These are phyloP conservation scores for Rutidosis leptorrhynchoides DNA, from an alignment of 129 eudicot genomes.

Conservation along the genomic window DNA sequence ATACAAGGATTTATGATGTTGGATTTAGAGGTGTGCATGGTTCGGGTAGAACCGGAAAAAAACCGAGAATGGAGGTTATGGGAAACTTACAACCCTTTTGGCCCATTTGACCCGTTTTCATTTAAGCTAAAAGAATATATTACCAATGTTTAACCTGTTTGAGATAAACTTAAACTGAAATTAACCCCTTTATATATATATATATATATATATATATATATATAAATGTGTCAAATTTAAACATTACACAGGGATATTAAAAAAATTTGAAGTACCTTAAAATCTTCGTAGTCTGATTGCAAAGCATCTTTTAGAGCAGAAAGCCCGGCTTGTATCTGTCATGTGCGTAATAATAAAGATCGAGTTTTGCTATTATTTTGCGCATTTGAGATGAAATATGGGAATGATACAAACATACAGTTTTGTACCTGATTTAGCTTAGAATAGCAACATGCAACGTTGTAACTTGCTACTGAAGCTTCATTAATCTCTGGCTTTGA, in stretches of 20 bases:
- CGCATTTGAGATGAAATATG: background rate
- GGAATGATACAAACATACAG: background rate
- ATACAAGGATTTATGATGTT: background rate
- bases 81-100: background rate
- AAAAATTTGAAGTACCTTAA: too few species aligned
- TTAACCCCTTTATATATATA: background rate
- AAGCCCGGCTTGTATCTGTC: conserved; percentile 83
- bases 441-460: conserved; percentile 95
- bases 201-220: too few species aligned
- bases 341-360: conserved; percentile 18
- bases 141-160: background rate
- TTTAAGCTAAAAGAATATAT: background rate
- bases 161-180: conserved; percentile 12
- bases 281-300: conserved; percentile 84
- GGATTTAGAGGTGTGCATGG: too few species aligned
- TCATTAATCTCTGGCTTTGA: conserved; percentile 71
- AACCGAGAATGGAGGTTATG: too few species aligned
- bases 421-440: conserved; percentile 79
- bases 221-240: too few species aligned
- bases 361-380: conserved; percentile 2
- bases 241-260: too few species aligned
- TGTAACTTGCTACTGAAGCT: conserved; percentile 90
- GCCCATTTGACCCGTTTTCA: background rate
- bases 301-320: conserved; percentile 93
- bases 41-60: too few species aligned